phyloP scores from a whole-genome alignment of 306 rosid genomes.

The Vicia villosa region DNA sequence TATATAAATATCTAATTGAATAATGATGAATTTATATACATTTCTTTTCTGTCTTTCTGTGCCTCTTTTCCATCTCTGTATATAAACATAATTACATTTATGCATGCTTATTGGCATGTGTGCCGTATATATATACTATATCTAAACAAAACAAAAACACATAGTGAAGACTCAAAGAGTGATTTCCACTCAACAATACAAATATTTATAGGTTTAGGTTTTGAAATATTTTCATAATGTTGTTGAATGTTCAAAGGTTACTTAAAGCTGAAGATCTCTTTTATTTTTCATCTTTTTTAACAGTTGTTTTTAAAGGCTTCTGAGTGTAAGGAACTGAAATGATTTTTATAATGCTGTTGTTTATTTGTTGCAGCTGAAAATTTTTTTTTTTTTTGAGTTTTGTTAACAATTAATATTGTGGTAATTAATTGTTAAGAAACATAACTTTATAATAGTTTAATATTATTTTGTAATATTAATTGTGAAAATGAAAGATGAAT shows the following conservation, averaged over 20 bases:
- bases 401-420: no score
- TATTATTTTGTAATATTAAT: no score
- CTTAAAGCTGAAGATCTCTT: constrained; percentile 32
- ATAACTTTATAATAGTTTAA: no score
- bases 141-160: not conserved
- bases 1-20: constrained; percentile 44
- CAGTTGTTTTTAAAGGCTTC: not conserved
- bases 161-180: constrained; percentile 20
- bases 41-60: constrained; percentile 32
- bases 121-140: not conserved
- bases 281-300: not conserved
- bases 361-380: no score
- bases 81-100: constrained; percentile 38
- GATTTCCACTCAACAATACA: constrained; percentile 35
- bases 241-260: constrained; percentile 12
- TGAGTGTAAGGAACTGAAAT: constrained; percentile 13
- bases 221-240: constrained; percentile 4
- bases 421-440: no score
- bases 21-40: constrained; percentile 23
- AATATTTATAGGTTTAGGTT: constrained; percentile 9
- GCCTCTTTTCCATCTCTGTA: constrained; percentile 23
- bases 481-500: no score
- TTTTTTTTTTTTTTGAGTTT: no score
- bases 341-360: no score
- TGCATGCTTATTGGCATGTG: constrained; percentile 43